Conservation (phyloP, 495 filamentous ascomycete species). For the Tricharina praecox region DNA sequence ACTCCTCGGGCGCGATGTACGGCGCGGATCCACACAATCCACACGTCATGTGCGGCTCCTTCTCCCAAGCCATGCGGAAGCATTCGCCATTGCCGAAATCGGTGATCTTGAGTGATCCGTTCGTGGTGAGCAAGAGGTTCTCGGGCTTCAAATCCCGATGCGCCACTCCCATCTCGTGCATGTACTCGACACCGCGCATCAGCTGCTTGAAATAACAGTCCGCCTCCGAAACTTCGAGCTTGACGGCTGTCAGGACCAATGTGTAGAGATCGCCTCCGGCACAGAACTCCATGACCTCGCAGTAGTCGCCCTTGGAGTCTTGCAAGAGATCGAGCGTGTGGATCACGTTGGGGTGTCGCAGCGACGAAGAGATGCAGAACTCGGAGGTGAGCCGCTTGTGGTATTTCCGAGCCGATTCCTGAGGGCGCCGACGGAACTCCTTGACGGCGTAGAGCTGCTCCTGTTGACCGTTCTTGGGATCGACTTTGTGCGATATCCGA, state of each 20-base stretch:
- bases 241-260: slow-evolving; percentile 76
- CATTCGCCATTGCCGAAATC: slow-evolving; percentile 99
- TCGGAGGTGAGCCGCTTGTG: slow-evolving; percentile 96
- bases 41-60: slow-evolving; percentile 92
- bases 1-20: slow-evolving; percentile 96
- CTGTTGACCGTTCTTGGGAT: slow-evolving; percentile 56
- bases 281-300: slow-evolving; percentile 99
- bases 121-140: slow-evolving; percentile 83
- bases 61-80: slow-evolving; percentile 99
- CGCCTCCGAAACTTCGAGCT: slow-evolving; percentile 81
- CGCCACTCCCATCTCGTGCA: slow-evolving; percentile 98
- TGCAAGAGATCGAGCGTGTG: slow-evolving; percentile 90
- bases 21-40: slow-evolving; percentile 91
- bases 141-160: slow-evolving; percentile 96
- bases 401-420: slow-evolving; percentile 90
- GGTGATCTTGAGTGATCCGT: slow-evolving; percentile 92
- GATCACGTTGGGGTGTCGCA: slow-evolving; percentile 95
- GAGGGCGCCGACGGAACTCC: slow-evolving; percentile 85
- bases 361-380: slow-evolving; percentile 94
- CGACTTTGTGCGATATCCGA: slow-evolving; percentile 90
- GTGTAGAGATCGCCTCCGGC: slow-evolving; percentile 95
- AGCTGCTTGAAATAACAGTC: slow-evolving; percentile 99
- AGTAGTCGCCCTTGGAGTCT: slow-evolving; percentile 94
- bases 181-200: slow-evolving; percentile 98
- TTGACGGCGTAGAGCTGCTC: slow-evolving; percentile 97